Base-by-base conservation (phyloP, 345 rosid genomes). In the Psidium guajava region DNA sequence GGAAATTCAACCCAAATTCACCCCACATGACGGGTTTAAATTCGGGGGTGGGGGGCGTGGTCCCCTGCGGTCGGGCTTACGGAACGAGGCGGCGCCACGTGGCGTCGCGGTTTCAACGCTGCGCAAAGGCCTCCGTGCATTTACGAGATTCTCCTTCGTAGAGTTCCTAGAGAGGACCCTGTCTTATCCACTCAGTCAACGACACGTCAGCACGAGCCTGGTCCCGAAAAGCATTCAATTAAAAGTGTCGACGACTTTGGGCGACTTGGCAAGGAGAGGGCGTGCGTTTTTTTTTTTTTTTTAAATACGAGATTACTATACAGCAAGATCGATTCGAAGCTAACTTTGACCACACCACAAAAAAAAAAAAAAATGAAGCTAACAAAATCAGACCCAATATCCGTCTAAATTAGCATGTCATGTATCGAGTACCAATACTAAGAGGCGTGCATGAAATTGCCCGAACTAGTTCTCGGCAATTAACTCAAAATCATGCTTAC, bases 1-100 rank as follows among this genome's bases (percentile, higher is more conserved):
- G 82, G 93, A 93, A 92, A 93, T 93, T 93, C 91, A 92, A 90
- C 90, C 90, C 84, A 94, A 92, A 94, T 90, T 92, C 95, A 91
- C 88, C 86, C 87, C 64, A 89, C 86, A 90, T 87, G 88, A 86
- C 64, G 83, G 92, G 52, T 50, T 83, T 87, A 85, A 90, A 88
- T 86, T 86, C 84, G 50, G 4, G 15, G 52, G 32, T 5, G 3
- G 10, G 73, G 53, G 10, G 21, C n/a, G 44, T 54, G 53, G 1
- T 77, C 53, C 25, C 42, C 47, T 80, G 59, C 44, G 51, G 22
- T 13, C 28, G 64, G 9, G 82, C 47, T 18, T 5, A 56, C n/a
- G 59, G 13, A 25, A 22, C 11, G n/a, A 3, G n/a, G n/a, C 5
- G 5, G 25, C 58, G 12, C 58, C 58, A 22, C 58, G 58, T 55